These are phyloP conservation scores for Zostera marina DNA, from an alignment of 116 monocot species.

Conservation along the genomic window DNA sequence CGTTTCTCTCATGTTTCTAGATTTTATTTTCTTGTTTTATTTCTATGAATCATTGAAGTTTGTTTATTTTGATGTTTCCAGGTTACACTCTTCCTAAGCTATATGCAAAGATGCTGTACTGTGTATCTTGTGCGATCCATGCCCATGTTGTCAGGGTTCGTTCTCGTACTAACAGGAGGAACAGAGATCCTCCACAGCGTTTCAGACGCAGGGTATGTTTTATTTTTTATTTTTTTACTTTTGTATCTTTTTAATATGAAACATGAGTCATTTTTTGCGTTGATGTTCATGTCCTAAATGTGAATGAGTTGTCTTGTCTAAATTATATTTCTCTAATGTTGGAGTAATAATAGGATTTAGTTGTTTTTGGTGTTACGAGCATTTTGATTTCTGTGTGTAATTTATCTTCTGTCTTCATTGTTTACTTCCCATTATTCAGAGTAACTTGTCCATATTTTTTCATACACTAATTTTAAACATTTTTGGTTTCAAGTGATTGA, in stretches of 20 bases:
- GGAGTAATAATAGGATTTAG: neutral
- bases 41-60: neutral
- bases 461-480: neutral
- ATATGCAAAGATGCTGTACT: slow-evolving; percentile 60
- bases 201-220: slow-evolving; percentile 57
- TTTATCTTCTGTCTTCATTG: no score
- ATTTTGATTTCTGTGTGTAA: neutral
- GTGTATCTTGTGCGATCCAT: slow-evolving; percentile 76
- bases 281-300: no score
- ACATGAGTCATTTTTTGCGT: neutral
- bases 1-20: neutral
- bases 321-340: no score
- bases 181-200: slow-evolving; percentile 66
- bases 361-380: slow-evolving; percentile 15
- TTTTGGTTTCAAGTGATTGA: no score
- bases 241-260: neutral
- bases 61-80: slow-evolving; percentile 4
- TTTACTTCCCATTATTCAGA: no score
- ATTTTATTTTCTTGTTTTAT: neutral
- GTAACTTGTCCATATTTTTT: neutral
- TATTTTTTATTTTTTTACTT: neutral
- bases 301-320: no score
- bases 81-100: slow-evolving; percentile 59
- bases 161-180: slow-evolving; percentile 47
- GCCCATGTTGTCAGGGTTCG: slow-evolving; percentile 72